These are phyloP conservation scores for Diplodia intermedia DNA, from an alignment of 2,329 filamentous ascomycete species.

Conservation along the genomic window DNA sequence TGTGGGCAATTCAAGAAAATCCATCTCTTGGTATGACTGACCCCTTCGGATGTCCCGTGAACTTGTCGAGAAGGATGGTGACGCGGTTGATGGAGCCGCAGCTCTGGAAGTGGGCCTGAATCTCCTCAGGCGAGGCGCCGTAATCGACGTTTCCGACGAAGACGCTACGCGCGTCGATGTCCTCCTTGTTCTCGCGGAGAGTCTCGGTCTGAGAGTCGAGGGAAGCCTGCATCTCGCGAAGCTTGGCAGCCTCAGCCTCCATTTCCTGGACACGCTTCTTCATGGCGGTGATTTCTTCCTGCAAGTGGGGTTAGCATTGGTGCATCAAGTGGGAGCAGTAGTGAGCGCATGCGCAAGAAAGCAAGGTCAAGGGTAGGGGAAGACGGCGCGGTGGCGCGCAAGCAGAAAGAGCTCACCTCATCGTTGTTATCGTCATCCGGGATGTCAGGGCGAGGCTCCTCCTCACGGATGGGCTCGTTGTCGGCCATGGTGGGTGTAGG, in stretches of 20 bases:
- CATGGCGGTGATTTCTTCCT: constrained; percentile 58
- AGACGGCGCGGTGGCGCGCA: constrained; percentile 1
- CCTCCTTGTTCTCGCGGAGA: constrained; percentile 90
- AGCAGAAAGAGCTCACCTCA: constrained; percentile 40
- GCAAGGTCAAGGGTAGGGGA: background rate
- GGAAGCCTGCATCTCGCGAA: constrained; percentile 62
- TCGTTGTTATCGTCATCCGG: constrained; percentile 45
- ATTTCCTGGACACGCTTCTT: constrained; percentile 63
- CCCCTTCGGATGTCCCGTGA: constrained; percentile 99
- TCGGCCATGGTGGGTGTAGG: constrained; percentile 33
- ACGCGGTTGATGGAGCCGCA: constrained; percentile 98
- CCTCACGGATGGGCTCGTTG: constrained; percentile 29
- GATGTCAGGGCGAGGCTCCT: constrained; percentile 40
- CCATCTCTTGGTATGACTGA: constrained; percentile 61
- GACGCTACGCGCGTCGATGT: constrained; percentile 92
- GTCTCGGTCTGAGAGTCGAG: constrained; percentile 86
- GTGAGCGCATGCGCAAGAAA: background rate
- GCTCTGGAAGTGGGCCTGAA: constrained; percentile 97
- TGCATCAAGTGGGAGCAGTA: background rate
- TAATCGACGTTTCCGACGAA: constrained; percentile 99
- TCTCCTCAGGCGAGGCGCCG: constrained; percentile 94
- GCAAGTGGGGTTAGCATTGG: constrained; percentile 9
- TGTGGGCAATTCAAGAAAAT: constrained; percentile 39
- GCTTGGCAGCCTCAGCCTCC: constrained; percentile 63
- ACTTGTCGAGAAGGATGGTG: constrained; percentile 97